A percentile compares a stretch with the other conserved stretches of the same genome.
These are phyloP conservation scores for Thalassiosira livingstoniorum DNA, from an alignment of 352 stramenopile genomes.

Conservation along the genomic window DNA sequence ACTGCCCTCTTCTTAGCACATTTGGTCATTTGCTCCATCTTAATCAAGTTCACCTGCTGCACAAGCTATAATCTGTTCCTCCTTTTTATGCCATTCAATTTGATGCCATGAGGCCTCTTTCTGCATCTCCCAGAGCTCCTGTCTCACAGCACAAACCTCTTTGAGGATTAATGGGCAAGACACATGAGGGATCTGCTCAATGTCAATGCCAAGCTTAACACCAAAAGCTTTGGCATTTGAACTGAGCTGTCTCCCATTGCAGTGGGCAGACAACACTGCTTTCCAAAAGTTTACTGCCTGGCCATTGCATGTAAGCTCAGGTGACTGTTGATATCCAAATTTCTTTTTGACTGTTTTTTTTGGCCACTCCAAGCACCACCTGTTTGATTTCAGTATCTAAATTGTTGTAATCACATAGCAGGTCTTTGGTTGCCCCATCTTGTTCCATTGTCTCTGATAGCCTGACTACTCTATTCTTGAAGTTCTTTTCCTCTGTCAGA, in stretches of 20 bases:
- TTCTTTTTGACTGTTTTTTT: not conserved
- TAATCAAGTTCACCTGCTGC: no score
- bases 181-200: not conserved
- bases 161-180: not conserved
- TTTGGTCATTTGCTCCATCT: no score
- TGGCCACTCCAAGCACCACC: not conserved
- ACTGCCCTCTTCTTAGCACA: no score
- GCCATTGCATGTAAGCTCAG: not conserved
- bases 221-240: not conserved
- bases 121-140: no score
- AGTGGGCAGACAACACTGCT: not conserved
- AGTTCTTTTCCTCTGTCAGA: slow-evolving; percentile 22
- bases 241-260: not conserved
- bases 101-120: no score
- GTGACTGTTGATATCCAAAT: no score
- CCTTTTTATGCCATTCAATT: no score
- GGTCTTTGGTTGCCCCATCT: not conserved
- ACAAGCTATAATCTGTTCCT: no score
- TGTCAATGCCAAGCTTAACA: not conserved
- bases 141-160: not conserved
- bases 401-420: not conserved
- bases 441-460: not conserved
- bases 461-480: slow-evolving; percentile 1
- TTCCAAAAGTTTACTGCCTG: not conserved
- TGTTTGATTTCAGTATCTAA: not conserved